These are phyloP conservation scores for Psilocybe cubensis DNA, from an alignment of 768 basidiomycete species.

Conservation along the genomic window DNA sequence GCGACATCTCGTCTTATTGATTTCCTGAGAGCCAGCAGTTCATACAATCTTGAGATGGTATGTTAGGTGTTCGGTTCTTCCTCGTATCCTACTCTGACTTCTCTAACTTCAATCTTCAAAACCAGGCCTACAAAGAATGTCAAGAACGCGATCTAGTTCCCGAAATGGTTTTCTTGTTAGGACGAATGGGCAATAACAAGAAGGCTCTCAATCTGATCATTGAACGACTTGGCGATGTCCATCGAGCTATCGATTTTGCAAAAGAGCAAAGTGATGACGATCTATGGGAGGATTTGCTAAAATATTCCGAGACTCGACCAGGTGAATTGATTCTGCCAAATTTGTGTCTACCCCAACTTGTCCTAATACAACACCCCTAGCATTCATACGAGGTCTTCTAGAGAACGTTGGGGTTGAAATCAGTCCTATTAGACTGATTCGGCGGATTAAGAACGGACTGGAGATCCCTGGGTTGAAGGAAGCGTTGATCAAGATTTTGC, in stretches of 20 bases:
- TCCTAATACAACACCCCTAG: conserved; percentile 37
- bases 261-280: conserved; percentile 97
- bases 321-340: conserved; percentile 45
- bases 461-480: conserved; percentile 96
- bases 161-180: conserved; percentile 97
- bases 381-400: conserved; percentile 91
- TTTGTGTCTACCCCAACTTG: not conserved
- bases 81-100: not conserved
- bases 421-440: conserved; percentile 91
- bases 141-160: conserved; percentile 84
- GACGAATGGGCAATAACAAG: conserved; percentile 98
- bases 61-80: conserved; percentile 2
- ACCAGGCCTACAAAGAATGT: conserved; percentile 89
- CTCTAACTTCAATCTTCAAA: not conserved
- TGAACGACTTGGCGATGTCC: conserved; percentile 90
- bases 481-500: conserved; percentile 94
- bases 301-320: conserved; percentile 93
- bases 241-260: conserved; percentile 95
- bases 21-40: conserved; percentile 88
- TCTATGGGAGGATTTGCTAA: conserved; percentile 95
- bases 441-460: conserved; percentile 93
- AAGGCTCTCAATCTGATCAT: conserved; percentile 93
- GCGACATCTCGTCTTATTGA: conserved; percentile 81
- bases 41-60: conserved; percentile 88
- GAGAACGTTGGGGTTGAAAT: conserved; percentile 98